Conservation (phyloP, 2,329 filamentous ascomycete species). For the Botryotinia narcissicola region DNA sequence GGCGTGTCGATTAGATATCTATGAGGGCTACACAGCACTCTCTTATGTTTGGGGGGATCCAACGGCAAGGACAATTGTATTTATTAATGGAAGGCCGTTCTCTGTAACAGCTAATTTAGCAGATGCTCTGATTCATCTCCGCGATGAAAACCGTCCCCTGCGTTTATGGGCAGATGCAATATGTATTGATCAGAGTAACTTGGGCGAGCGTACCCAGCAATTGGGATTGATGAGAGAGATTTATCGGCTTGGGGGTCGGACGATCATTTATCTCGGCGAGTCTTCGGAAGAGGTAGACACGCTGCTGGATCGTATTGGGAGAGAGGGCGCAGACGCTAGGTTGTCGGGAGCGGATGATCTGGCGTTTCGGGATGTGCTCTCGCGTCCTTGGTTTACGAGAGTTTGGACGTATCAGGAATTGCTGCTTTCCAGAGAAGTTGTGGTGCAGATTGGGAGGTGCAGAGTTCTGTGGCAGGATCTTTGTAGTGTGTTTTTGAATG, state of each 20-base stretch:
- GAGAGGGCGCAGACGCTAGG: not conserved
- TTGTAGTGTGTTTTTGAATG: not conserved
- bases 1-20: not conserved
- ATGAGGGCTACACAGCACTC: not conserved
- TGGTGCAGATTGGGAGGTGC: not conserved
- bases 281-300: not conserved
- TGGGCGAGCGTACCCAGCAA: not conserved
- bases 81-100: not conserved
- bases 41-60: not conserved
- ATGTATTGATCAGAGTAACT: not conserved
- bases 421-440: not conserved
- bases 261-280: not conserved
- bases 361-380: not conserved
- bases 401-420: slow-evolving; percentile 8
- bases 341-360: not conserved
- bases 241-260: not conserved
- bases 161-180: not conserved
- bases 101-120: not conserved
- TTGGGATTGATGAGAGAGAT: not conserved
- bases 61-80: not conserved
- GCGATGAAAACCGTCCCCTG: not conserved
- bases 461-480: not conserved
- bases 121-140: not conserved
- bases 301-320: not conserved
- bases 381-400: not conserved